Conservation (phyloP, 306 rosid genomes). For the Fragaria iinumae region DNA sequence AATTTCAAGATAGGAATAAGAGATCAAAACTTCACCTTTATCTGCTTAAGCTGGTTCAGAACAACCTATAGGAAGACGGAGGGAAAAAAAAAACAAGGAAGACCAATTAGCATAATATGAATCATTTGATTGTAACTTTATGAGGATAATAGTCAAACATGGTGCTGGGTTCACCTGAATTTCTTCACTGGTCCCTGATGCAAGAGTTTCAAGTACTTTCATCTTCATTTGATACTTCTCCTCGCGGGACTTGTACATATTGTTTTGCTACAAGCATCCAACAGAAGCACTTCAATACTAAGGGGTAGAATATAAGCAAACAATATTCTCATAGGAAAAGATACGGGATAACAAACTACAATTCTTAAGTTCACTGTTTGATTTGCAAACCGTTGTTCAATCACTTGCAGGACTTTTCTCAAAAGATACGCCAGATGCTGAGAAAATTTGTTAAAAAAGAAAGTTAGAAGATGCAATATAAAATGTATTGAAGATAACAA, state of each 20-base stretch:
- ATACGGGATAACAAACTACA: constrained; percentile 36
- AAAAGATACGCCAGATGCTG: constrained; percentile 69
- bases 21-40: constrained; percentile 59
- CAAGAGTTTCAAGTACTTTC: constrained; percentile 76
- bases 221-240: constrained; percentile 72
- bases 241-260: constrained; percentile 71
- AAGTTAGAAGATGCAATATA: constrained; percentile 15
- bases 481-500: background rate
- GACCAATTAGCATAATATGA: constrained; percentile 17
- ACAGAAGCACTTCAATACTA: constrained; percentile 30
- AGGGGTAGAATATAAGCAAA: constrained; percentile 22
- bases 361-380: constrained; percentile 68
- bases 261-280: constrained; percentile 63
- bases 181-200: constrained; percentile 73
- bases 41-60: constrained; percentile 64
- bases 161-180: constrained; percentile 53
- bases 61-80: constrained; percentile 53
- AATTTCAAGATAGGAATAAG: constrained; percentile 24
- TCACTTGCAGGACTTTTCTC: constrained; percentile 72
- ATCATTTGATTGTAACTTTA: background rate
- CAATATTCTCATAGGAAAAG: background rate
- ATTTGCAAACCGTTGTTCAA: constrained; percentile 66
- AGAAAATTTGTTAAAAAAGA: constrained; percentile 32
- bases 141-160: constrained; percentile 23
- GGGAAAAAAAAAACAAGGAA: constrained; percentile 15